Conservation (phyloP, 495 filamentous ascomycete species). For the Hypoxylon fragiforme region DNA sequence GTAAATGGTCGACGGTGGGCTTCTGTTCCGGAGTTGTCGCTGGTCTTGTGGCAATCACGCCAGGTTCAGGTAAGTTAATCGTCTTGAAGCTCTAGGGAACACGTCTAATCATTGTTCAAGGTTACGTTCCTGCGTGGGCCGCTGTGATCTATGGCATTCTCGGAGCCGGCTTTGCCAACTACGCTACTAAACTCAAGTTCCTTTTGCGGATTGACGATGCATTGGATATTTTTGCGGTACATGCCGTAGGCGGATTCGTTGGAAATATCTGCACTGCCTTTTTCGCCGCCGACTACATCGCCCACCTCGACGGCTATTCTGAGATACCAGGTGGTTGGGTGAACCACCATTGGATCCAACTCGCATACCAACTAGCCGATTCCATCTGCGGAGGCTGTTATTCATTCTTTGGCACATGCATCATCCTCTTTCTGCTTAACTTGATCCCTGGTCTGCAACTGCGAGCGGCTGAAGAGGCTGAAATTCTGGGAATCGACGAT, state of each 20-base stretch:
- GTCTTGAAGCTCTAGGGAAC: neutral
- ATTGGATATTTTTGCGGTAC: slow-evolving; percentile 92
- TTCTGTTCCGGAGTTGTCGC: slow-evolving; percentile 96
- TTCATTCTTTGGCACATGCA: slow-evolving; percentile 81
- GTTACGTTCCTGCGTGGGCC: slow-evolving; percentile 89
- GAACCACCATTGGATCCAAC: slow-evolving; percentile 86
- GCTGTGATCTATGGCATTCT: slow-evolving; percentile 89
- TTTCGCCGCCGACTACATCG: slow-evolving; percentile 92
- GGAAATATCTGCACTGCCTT: slow-evolving; percentile 89
- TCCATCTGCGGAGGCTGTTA: slow-evolving; percentile 81
- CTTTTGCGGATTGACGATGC: slow-evolving; percentile 84
- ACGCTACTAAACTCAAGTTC: slow-evolving; percentile 96
- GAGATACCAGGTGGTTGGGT: slow-evolving; percentile 84
- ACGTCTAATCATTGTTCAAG: slow-evolving; percentile 37
- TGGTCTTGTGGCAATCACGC: slow-evolving; percentile 90
- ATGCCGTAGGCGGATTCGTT: slow-evolving; percentile 83
- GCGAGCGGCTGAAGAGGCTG: slow-evolving; percentile 79
- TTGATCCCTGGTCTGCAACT: slow-evolving; percentile 82
- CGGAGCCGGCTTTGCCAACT: slow-evolving; percentile 85
- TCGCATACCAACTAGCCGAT: slow-evolving; percentile 87
- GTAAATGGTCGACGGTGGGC: slow-evolving; percentile 95
- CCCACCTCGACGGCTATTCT: slow-evolving; percentile 77
- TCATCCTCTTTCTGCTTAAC: slow-evolving; percentile 88
- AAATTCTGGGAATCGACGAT: slow-evolving; percentile 91
- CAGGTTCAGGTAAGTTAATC: slow-evolving; percentile 63